These are phyloP conservation scores for Solanum okadae DNA, from an alignment of 257 asterid genomes.

Conservation along the genomic window DNA sequence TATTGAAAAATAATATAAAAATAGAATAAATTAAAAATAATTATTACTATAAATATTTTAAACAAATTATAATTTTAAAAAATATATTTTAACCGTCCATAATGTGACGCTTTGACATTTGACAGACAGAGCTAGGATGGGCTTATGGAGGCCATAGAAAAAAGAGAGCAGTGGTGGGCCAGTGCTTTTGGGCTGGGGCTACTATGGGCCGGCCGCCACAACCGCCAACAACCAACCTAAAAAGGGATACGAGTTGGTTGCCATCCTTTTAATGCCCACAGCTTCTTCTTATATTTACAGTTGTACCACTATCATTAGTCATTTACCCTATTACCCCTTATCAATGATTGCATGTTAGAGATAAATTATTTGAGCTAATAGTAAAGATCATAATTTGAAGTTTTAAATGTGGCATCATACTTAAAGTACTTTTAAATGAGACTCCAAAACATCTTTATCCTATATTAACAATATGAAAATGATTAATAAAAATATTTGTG, in stretches of 20 bases:
- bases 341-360: neutral
- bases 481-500: neutral
- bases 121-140: neutral
- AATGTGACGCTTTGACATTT: neutral
- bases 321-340: neutral
- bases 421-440: neutral
- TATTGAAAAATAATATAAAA: too few relatives aligned
- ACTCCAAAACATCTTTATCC: neutral
- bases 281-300: neutral
- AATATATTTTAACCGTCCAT: neutral
- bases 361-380: neutral
- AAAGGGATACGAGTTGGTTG: neutral
- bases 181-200: neutral
- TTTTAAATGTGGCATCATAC: neutral
- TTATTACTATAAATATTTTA: too few relatives aligned
- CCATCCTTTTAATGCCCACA: neutral
- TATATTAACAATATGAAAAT: neutral
- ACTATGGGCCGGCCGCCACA: neutral
- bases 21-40: too few relatives aligned
- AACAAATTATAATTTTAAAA: too few relatives aligned
- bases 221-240: neutral
- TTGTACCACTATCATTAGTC: neutral
- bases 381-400: neutral
- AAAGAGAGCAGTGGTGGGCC: neutral
- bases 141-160: neutral